A percentile compares a stretch with the other conserved stretches of the same genome.
phyloP scores from a whole-genome alignment of 2,329 filamentous ascomycete species.

The Fusarium falciforme region DNA sequence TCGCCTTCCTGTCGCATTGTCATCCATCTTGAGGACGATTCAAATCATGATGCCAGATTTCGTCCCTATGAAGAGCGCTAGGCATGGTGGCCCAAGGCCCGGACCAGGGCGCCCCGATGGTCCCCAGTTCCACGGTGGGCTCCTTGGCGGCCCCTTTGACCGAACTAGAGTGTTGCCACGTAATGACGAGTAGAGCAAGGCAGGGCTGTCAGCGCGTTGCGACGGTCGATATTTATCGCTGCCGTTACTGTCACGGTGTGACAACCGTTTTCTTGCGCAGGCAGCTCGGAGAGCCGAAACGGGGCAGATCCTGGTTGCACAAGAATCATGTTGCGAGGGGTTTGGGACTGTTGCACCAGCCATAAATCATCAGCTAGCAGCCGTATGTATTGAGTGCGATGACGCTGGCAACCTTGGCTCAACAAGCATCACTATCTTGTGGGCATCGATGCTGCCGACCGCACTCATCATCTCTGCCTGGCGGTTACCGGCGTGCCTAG shows the following conservation, averaged over 20 bases:
- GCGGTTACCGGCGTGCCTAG: slow-evolving; percentile 30
- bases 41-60: slow-evolving; percentile 12
- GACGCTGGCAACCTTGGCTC: slow-evolving; percentile 30
- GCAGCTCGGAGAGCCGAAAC: not conserved
- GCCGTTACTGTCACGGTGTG: slow-evolving; percentile 2
- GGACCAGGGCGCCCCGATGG: slow-evolving; percentile 35
- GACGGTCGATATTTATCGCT: slow-evolving; percentile 19
- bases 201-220: slow-evolving; percentile 27
- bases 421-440: slow-evolving; percentile 17
- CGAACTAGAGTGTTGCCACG: slow-evolving; percentile 44
- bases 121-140: slow-evolving; percentile 31
- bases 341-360: slow-evolving; percentile 24
- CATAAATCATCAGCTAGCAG: slow-evolving; percentile 18
- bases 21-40: not conserved
- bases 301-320: slow-evolving; percentile 7
- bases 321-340: slow-evolving; percentile 18
- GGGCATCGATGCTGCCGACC: not conserved
- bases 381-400: slow-evolving; percentile 37
- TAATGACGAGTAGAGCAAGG: slow-evolving; percentile 40
- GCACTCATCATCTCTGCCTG: slow-evolving; percentile 28
- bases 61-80: slow-evolving; percentile 4
- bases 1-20: slow-evolving; percentile 6
- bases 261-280: slow-evolving; percentile 8
- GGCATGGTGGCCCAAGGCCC: slow-evolving; percentile 24
- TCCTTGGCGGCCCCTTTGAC: slow-evolving; percentile 44